Base-by-base conservation (phyloP, 768 basidiomycete genomes). In the Termitomyces sp. region DNA sequence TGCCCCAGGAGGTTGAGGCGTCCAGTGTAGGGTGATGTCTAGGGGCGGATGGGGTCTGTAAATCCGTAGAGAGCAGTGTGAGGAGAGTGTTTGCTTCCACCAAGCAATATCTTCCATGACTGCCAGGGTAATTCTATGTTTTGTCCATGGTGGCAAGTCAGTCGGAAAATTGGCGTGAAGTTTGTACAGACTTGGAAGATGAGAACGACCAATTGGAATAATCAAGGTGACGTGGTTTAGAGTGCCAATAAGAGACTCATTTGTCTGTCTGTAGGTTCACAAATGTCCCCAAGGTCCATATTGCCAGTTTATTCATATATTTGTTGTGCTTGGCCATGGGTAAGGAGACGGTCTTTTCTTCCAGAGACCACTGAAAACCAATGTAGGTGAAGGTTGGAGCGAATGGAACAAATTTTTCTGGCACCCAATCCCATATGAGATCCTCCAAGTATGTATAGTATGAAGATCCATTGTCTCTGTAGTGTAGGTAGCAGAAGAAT, bases 281-380 rank as follows among this genome's bases (percentile, higher is more conserved):
- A 1, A 50, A 54, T 0, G 23, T 16, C 0, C 52, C 57, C 5
- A 29, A 11, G 1, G 53, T 16, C 68, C 66, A 72, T 0, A 42
- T 5, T 1, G 23, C 22, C 0, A 76, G 56, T 38, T 67, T 64
- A 2, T 0, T 23, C 0, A 70, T 20, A 38, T 74, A 73, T 31
- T 67, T 66, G 0, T 1, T 7, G 13, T 65, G 66, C 57, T 74
- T 77, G 0, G 64, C 52, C 0, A 50, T 36, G 0, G 70, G 73
- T 3, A 77, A 56, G 29, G 62, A 39, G 0, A 77, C 70, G 0
- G 63, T 65, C 35, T 70, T 70, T 0, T 20, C 7, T 0, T 15
- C 6, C 0, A 76, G 54, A 33, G 72, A 60, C 76, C 75, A 76
- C 0, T 59, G 3, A 52, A 76, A 76, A 2, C 76, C 71, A 1